Evolutionary conservation across 2,329 filamentous ascomycete genomes (phyloP), one percentile per base, ranked within the genome.

Genomic region (Epichloe festucae): DNA sequence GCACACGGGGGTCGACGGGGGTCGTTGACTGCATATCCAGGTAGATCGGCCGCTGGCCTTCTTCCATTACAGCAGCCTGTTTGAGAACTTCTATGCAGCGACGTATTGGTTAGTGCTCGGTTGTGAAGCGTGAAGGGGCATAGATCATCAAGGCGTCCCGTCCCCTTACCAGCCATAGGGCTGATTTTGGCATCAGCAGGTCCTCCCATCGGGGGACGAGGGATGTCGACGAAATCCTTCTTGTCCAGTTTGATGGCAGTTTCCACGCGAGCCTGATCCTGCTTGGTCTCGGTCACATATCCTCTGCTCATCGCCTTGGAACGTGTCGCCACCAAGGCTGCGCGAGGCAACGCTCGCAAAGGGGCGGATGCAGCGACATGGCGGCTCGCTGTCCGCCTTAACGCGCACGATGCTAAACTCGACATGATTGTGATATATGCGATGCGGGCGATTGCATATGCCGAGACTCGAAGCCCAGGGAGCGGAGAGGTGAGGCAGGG

Each of bases 1-100:
- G 78, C 35, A 98, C 93, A 58, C 93, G 82, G 23, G 93, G 93
- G 62, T 98, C 93, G 54, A 93, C 82, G 17, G 93, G 93, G 0
- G 93, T 98, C 1, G 93, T 98, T 38, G 93, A 89, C 71, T 98
- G 93, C 85, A 95, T 95, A 65, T 98, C 93, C 50, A 98, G 84
- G 63, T 98, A 98, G 65, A 98, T 97, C 40, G 93, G 93, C 54
- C 93, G 78, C 55, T 87, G 84, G 53, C 93, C 93, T 68, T 95
- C 84, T 59, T 95, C 90, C 84, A 97, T 87, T 57, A 95, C 76
- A 12, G 89, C 89, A 8, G 90, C 91, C 67, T 95, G 85, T 73
- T 93, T 94, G 55, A 98, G 74, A 45, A 96, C 84, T 58, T 87
- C 86, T 78, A 54, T 44, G 50, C 23, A 21, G 21, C 19, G 21